Percentiles rank a stretch among this genome's conserved stretches.
Evolutionary conservation across 2,329 filamentous ascomycete species (phyloP).

Genomic region (Aspergillus fischeri): DNA sequence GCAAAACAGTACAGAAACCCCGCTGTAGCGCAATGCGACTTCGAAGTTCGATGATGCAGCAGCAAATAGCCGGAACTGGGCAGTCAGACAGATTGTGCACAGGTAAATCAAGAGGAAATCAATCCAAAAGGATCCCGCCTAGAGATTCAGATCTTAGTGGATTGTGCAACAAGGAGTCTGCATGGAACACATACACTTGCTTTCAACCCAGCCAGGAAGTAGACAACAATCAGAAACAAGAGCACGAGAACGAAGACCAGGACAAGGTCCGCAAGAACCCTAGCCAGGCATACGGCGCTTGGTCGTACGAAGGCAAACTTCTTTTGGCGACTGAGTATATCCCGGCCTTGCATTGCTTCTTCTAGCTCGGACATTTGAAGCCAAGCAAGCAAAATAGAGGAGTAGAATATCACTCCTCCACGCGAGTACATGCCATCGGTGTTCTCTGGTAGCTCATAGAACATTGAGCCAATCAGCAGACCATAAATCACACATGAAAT

Average conservation of each 20-base stretch:
- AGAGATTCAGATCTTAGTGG: background rate
- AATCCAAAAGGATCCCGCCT: constrained; percentile 59
- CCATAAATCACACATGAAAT: constrained; percentile 67
- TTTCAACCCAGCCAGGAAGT: constrained; percentile 51
- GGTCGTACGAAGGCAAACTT: constrained; percentile 62
- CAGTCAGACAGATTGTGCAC: constrained; percentile 55
- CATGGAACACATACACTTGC: constrained; percentile 17
- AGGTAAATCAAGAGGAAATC: constrained; percentile 58
- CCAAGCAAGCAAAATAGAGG: constrained; percentile 58
- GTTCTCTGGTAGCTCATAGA: constrained; percentile 58
- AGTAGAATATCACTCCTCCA: constrained; percentile 60
- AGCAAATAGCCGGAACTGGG: constrained; percentile 60
- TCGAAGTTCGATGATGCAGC: constrained; percentile 58
- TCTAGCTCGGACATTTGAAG: constrained; percentile 70
- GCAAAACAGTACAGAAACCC: constrained; percentile 55
- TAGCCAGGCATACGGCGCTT: constrained; percentile 55
- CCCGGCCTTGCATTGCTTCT: constrained; percentile 66
- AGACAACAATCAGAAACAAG: constrained; percentile 57
- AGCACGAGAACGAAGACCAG: constrained; percentile 50
- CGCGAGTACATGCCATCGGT: constrained; percentile 57
- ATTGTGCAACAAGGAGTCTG: background rate
- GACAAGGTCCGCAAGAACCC: constrained; percentile 55
- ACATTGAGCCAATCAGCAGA: constrained; percentile 69
- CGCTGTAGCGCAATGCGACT: constrained; percentile 58
- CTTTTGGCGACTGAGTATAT: constrained; percentile 61